Percentiles rank a stretch among this genome's conserved stretches.
Conservation (phyloP, 345 rosid genomes). For the Reutealis trisperma region DNA sequence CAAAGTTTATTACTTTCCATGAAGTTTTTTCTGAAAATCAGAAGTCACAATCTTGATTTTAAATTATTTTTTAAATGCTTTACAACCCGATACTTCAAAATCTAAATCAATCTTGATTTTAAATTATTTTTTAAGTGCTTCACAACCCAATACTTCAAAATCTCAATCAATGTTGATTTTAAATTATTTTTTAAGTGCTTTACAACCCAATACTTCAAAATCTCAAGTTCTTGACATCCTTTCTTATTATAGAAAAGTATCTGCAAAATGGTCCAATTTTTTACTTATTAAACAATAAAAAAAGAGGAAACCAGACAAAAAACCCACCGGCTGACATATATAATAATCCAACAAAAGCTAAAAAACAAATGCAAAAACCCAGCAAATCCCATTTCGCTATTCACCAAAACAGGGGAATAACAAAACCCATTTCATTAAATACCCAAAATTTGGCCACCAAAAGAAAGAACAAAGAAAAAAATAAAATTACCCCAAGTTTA, state of each 20-base stretch:
- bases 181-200: neutral
- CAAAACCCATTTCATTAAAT: neutral
- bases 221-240: neutral
- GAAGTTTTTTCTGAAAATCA: neutral
- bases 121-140: too few relatives aligned
- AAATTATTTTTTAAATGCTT: neutral
- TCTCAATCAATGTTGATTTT: neutral
- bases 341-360: neutral
- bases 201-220: neutral
- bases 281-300: too few relatives aligned
- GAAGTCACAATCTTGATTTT: neutral
- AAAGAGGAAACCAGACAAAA: neutral
- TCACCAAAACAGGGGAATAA: neutral
- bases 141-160: neutral
- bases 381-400: neutral
- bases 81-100: neutral
- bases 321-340: neutral
- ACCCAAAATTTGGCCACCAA: neutral
- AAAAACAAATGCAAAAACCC: neutral
- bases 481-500: conserved; percentile 42
- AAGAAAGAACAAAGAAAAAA: neutral
- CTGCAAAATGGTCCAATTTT: neutral
- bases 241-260: neutral
- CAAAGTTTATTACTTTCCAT: neutral
- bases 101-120: too few relatives aligned